phyloP scores from a whole-genome alignment of 129 eudicot species.

The Apium graveolens region DNA sequence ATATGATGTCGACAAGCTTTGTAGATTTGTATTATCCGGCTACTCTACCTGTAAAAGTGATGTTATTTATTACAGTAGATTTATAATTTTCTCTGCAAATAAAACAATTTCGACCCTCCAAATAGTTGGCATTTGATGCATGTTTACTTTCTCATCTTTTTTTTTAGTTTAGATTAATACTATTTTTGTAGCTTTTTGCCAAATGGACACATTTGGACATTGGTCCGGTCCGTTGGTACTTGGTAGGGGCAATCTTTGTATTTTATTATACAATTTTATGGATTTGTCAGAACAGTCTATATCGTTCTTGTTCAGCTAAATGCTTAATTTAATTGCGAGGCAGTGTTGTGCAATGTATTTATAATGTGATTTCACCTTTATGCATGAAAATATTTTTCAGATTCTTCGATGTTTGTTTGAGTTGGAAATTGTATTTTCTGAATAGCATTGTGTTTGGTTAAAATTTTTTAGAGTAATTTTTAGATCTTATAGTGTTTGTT shows the following conservation, averaged over 20 bases:
- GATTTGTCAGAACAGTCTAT: neutral
- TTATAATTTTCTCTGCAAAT: neutral
- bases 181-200: neutral
- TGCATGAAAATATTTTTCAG: too few species aligned
- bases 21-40: conserved; percentile 23
- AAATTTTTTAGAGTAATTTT: too few species aligned
- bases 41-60: neutral
- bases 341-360: too few species aligned
- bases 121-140: neutral
- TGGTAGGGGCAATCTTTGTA: neutral
- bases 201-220: neutral
- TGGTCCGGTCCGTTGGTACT: too few species aligned
- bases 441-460: too few species aligned
- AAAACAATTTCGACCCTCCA: neutral
- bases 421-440: too few species aligned
- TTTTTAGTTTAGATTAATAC: too few species aligned
- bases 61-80: neutral
- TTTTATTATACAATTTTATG: neutral
- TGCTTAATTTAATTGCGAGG: too few species aligned
- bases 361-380: too few species aligned
- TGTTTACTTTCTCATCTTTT: neutral
- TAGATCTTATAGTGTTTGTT: too few species aligned
- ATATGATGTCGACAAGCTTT: conserved; percentile 25
- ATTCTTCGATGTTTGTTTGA: too few species aligned
- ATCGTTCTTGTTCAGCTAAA: neutral